Evolutionary conservation across 495 filamentous ascomycete species (phyloP), one percentile per base, ranked within the genome.

Genomic region (Penicillium waksmanii): DNA sequence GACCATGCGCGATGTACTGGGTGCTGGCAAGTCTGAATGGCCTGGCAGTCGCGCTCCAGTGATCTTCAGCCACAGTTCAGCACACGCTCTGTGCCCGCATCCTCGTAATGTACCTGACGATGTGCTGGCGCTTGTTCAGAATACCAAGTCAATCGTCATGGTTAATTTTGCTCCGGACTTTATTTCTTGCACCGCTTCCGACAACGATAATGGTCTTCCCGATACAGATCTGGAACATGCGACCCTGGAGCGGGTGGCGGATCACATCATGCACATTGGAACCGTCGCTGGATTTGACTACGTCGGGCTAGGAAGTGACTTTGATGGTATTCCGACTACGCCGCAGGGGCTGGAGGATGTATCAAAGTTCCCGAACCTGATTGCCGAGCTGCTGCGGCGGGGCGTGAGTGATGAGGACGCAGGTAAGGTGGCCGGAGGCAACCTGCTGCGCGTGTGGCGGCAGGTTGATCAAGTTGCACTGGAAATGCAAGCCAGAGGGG

Each of bases 191-290:
- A 66, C 65, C 2, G 71, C 71, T 15, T 79, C 85, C 5, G 78
- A 81, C 25, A 71, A 66, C 2, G 58, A 68, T 3, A 67, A 77
- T 55, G 78, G 76, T 1, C 54, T 83, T 11, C 79, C 80, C 4
- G 73, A 80, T 17, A 63, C 73, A 13, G 77, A 88, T 55, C 80
- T 85, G 0, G 69, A 67, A 6, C 87, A 94, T 51, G 82, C 85
- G n/a, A 97, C 92, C 3, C 71, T 98, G 33, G 77, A 77, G 44
- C 88, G 92, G 36, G 92, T 97, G 9, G 93, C 83, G 11, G 82
- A 86, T 40, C 86, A 88, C 62, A 83, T 89, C 51, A 54, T 81
- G 12, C 72, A 88, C 58, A 80, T 88, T 25, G 86, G 77, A 0
- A 55, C 78, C 5, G 65, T 76, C 3, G 80, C 83, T n/a, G 86